Base-by-base conservation (phyloP, 495 filamentous ascomycete species). In the Recurvomyces mirabilis region DNA sequence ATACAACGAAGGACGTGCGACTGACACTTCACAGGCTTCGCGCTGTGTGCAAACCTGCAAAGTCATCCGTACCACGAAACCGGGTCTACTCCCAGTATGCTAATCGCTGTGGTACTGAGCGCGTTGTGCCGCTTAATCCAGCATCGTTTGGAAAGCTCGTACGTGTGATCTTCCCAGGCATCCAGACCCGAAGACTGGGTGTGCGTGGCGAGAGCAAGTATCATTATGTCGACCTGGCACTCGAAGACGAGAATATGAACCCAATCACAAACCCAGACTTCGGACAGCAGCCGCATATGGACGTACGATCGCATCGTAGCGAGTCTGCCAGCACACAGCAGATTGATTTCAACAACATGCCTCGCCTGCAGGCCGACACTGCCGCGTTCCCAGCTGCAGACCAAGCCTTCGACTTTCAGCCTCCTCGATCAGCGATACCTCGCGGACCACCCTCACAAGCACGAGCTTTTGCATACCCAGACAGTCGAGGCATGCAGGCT, bases 161-260 rank as follows among this genome's bases (percentile, higher is more conserved):
- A 20, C 76, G 93, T 10, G 88, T 96, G 22, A 84, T 96, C 29
- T 98, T 95, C 50, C 89, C 88, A 1, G 87, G 86, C 33, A 77
- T 98, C 14, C 87, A 93, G 58, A 96, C 91, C 10, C 75, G 91
- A 29, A 73, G 91, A 38, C 70, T 98, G 11, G 91, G 91, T 33
- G 87, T 96, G 30, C 79, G 91, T 17, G 93, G 93, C 31, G 87
- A 95, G 64, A 96, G 93, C 4, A 98, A 98, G 61, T 98, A 98
- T 61, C 93, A 98, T 57, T 98, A 98, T 57, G 85, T 91, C 33
- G 84, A 89, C 58, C 78, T 94, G 58, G 77, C 75, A 2, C 69
- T 94, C 24, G 71, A 67, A 17, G 76, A 82, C 23, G 78, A 81
- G 37, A 42, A 34, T 18, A 47, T 52, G 23, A 51, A 56, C n/a